phyloP scores from a whole-genome alignment of 1,284 basidiomycete genomes.

The Cerioporus squamosus region DNA sequence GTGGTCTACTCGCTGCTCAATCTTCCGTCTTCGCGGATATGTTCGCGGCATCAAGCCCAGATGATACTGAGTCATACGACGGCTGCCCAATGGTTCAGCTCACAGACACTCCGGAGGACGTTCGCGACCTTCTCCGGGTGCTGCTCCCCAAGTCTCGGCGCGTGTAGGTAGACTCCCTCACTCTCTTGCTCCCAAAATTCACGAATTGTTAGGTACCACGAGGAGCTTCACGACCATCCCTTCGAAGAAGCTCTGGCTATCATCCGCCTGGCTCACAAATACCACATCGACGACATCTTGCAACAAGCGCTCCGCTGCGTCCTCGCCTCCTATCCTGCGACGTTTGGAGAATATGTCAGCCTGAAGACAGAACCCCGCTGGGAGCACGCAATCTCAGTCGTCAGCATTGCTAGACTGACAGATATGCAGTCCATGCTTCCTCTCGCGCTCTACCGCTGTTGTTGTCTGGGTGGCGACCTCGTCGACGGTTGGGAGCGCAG shows the following conservation, averaged over 20 bases:
- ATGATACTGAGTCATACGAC: too few relatives aligned
- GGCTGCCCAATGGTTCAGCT: too few relatives aligned
- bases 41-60: constrained; percentile 1
- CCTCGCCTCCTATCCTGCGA: too few relatives aligned
- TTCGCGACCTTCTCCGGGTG: too few relatives aligned
- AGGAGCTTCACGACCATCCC: neutral
- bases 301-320: neutral
- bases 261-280: constrained; percentile 12
- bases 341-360: too few relatives aligned
- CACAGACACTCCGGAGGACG: too few relatives aligned
- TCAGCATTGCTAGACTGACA: neutral
- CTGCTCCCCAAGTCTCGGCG: too few relatives aligned
- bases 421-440: neutral
- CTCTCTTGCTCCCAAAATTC: too few relatives aligned
- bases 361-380: too few relatives aligned
- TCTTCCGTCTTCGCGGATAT: constrained; percentile 24
- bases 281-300: neutral
- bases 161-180: too few relatives aligned
- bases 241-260: neutral
- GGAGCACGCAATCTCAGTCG: neutral
- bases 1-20: constrained; percentile 18
- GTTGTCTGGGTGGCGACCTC: neutral
- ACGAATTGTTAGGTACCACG: too few relatives aligned
- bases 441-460: neutral
- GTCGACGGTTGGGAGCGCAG: neutral